Conservation (phyloP, 2,329 filamentous ascomycete species). For the Aspergillus sojae region DNA sequence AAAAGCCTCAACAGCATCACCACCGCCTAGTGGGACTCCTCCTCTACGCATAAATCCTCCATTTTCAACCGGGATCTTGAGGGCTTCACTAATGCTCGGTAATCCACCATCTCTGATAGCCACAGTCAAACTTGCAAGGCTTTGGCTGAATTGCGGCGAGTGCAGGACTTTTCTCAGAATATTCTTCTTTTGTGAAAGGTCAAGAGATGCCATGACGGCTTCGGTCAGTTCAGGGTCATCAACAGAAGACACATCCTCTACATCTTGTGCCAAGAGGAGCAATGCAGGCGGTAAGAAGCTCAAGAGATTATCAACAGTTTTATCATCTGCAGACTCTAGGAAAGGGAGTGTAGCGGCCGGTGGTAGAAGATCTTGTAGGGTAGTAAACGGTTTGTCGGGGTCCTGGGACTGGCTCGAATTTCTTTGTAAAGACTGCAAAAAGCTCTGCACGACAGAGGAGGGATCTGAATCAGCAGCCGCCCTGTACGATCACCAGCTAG, state of each 20-base stretch:
- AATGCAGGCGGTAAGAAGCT: conserved; percentile 77
- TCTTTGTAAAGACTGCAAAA: conserved; percentile 78
- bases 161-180: conserved; percentile 80
- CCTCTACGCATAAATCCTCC: conserved; percentile 79
- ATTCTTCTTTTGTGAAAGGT: conserved; percentile 73
- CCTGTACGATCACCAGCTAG: conserved; percentile 46
- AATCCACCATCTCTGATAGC: conserved; percentile 88
- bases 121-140: conserved; percentile 79
- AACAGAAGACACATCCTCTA: conserved; percentile 60
- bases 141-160: conserved; percentile 89
- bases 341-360: conserved; percentile 76
- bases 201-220: conserved; percentile 74
- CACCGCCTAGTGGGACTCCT: conserved; percentile 82
- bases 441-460: conserved; percentile 79
- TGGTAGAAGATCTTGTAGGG: conserved; percentile 82
- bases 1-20: conserved; percentile 87
- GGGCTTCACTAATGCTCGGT: conserved; percentile 83
- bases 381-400: conserved; percentile 72
- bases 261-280: conserved; percentile 73
- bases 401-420: conserved; percentile 50
- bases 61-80: conserved; percentile 78
- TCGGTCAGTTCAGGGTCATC: conserved; percentile 71
- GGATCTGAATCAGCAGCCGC: conserved; percentile 68
- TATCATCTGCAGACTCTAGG: conserved; percentile 66
- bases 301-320: conserved; percentile 73